Percentiles rank a stretch among this genome's conserved stretches.
Conservation (phyloP, 2,329 filamentous ascomycete species). For the Exophiala spinifera region DNA sequence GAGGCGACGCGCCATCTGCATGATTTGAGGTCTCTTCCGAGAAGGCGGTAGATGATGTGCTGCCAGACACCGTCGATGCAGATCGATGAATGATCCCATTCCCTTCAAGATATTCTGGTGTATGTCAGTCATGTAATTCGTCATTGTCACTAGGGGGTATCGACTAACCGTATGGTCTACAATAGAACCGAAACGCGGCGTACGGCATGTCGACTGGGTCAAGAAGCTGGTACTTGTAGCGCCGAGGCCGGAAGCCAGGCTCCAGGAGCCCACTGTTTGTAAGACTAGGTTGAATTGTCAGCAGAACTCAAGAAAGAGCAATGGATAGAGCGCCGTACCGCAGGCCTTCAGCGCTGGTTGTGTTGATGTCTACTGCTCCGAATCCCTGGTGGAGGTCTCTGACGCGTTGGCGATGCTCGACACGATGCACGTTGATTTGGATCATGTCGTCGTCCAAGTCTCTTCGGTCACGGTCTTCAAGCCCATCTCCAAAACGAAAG, state of each 20-base stretch:
- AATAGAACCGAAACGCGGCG: conserved; percentile 40
- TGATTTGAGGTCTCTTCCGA: conserved; percentile 2
- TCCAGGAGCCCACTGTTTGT: conserved; percentile 26
- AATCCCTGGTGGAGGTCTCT: conserved; percentile 10
- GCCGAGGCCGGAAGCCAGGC: conserved; percentile 17
- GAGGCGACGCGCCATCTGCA: neutral
- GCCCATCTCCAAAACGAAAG: conserved; percentile 18
- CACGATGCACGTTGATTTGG: conserved; percentile 25
- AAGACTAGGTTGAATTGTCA: conserved; percentile 14
- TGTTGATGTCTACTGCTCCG: conserved; percentile 3
- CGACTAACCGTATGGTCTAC: conserved; percentile 17
- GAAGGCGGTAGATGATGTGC: conserved; percentile 4
- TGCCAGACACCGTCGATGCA: neutral
- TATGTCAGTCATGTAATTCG: neutral
- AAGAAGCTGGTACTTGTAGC: conserved; percentile 49
- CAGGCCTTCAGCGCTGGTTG: conserved; percentile 10
- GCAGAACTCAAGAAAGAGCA: neutral
- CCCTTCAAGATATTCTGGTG: conserved; percentile 11
- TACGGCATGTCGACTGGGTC: conserved; percentile 50
- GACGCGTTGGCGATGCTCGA: conserved; percentile 23
- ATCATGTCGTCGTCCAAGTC: conserved; percentile 20
- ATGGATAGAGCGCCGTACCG: conserved; percentile 7
- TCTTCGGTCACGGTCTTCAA: conserved; percentile 6
- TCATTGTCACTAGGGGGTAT: neutral
- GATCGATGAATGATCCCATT: conserved; percentile 1